Base-by-base conservation (phyloP, 2,329 filamentous ascomycete species). In the Huntiella decipiens region DNA sequence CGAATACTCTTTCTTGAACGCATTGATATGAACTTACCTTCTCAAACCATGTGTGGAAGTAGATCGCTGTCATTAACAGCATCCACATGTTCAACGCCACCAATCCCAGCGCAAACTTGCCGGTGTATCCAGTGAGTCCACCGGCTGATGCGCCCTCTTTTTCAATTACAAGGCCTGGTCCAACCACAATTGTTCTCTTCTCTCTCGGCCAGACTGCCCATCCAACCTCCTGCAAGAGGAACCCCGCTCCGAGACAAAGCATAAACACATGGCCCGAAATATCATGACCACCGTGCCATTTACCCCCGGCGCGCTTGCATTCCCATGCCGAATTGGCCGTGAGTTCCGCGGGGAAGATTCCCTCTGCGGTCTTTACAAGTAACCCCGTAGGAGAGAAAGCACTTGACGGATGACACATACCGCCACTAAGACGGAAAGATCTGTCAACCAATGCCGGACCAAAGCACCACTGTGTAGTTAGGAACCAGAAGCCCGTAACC, bases 41-140 rank as follows among this genome's bases (percentile, higher is more conserved):
- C 66, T 98, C 91, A 55, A 92, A 79, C 87, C 88, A 96, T 0
- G 91, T 98, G 61, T 98, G 91, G 57, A 98, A 98, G 68, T 88
- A 98, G 35, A 92, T 87, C 2, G 87, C 87, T 36, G 91, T 98
- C 91, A 98, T 98, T 51, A 96, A 68, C 58, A 98, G 62, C 91
- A 98, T 98, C 84, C 91, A 96, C 66, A 79, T 73, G 57, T 79
- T 84, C 57, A 95, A 56, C 0, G 62, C 77, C 13, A 81, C 71
- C 19, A 95, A 74, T 0, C 57, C 69, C 17, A 70, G 62, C 51
- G 77, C 72, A 52, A 80, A 64, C 67, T 74, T 65, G 54, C 63
- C 63, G 6, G 69, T 63, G 43, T 71, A 53, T 3, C 68, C 64
- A 47, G 73, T 59, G 41, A 55, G 53, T 38, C 56, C 57, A 0